Evolutionary conservation across 169 alveolate species (phyloP).

Genomic region (Cryptosporidium ryanae): DNA sequence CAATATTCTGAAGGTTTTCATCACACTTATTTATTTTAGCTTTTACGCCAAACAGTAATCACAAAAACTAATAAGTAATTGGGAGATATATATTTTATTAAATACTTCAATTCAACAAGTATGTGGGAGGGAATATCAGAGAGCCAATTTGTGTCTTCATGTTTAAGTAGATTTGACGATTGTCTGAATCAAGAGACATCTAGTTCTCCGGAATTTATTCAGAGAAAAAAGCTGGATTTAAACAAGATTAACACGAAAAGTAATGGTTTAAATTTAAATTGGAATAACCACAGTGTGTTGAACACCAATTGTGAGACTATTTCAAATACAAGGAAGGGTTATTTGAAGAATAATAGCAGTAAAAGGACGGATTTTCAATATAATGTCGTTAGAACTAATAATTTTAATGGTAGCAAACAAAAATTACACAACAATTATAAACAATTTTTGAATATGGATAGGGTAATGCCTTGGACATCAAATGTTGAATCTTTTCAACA

Average conservation of each 20-base stretch:
- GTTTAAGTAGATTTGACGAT: slow-evolving; percentile 64
- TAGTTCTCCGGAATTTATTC: slow-evolving; percentile 3
- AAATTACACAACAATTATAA: slow-evolving; percentile 30
- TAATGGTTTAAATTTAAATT: no score
- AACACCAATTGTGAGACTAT: no score
- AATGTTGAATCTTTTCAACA: slow-evolving; percentile 4
- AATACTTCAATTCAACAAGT: background rate
- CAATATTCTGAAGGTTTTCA: no score
- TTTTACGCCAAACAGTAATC: no score
- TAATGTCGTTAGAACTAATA: background rate
- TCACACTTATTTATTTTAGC: no score
- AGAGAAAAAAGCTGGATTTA: background rate
- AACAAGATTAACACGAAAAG: no score
- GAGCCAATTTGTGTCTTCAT: slow-evolving; percentile 1
- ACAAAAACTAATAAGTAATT: no score
- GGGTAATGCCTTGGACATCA: slow-evolving; percentile 68
- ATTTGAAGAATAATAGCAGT: background rate
- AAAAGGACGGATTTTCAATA: background rate
- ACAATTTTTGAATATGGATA: slow-evolving; percentile 41
- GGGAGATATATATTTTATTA: no score
- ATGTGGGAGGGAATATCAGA: slow-evolving; percentile 56
- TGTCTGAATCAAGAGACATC: slow-evolving; percentile 24
- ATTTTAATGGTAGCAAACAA: background rate
- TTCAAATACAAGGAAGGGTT: no score
- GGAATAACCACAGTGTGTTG: no score